Conservation (phyloP, 2,329 filamentous ascomycete genomes). For the Torrubiella hemipterigena region DNA sequence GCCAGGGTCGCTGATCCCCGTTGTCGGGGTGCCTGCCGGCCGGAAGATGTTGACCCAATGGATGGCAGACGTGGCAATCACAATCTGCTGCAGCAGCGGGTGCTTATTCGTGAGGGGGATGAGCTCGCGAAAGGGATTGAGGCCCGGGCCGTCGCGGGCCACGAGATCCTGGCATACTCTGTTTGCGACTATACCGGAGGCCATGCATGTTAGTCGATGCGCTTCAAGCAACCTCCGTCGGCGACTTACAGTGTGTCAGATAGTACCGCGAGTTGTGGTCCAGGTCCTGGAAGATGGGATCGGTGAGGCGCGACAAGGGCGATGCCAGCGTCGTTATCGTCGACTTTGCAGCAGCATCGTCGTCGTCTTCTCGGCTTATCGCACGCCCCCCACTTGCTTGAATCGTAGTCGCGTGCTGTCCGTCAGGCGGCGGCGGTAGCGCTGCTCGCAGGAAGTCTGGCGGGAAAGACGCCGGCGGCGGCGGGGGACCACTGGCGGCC, state of each 20-base stretch:
- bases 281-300: conserved; percentile 44
- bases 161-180: conserved; percentile 43
- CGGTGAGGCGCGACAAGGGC: conserved; percentile 21
- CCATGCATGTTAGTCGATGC: background rate
- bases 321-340: too few species aligned
- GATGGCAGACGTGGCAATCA: conserved; percentile 35
- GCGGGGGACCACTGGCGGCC: conserved; percentile 8
- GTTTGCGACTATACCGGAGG: conserved; percentile 23
- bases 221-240: background rate
- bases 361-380: too few species aligned
- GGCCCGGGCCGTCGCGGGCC: conserved; percentile 30
- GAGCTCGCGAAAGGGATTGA: conserved; percentile 36
- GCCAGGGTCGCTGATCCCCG: conserved; percentile 20
- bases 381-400: too few species aligned
- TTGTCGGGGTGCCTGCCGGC: conserved; percentile 18
- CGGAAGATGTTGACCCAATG: conserved; percentile 34
- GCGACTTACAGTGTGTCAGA: conserved; percentile 35
- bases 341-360: conserved; percentile 3
- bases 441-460: background rate
- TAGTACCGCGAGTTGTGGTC: conserved; percentile 32
- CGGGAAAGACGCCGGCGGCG: background rate
- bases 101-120: conserved; percentile 32
- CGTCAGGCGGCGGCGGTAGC: too few species aligned
- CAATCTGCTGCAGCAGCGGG: conserved; percentile 33
- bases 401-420: background rate